These are phyloP conservation scores for Colletotrichum filicis DNA, from an alignment of 2,329 filamentous ascomycete species.

Conservation along the genomic window DNA sequence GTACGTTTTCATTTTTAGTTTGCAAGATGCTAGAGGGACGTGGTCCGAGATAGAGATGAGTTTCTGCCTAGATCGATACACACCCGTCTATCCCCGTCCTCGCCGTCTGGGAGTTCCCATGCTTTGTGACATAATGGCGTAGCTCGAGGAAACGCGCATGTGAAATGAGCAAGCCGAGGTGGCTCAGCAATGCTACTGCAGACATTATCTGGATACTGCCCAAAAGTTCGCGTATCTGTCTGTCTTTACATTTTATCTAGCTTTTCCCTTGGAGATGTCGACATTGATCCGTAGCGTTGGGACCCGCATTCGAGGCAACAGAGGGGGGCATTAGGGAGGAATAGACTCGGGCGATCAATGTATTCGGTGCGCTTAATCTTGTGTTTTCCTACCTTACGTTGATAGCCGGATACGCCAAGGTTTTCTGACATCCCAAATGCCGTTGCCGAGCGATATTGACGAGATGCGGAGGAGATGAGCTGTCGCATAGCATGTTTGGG, in stretches of 20 bases:
- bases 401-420: background rate
- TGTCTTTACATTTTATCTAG: background rate
- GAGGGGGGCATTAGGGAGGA: background rate
- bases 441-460: background rate
- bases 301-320: background rate
- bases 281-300: background rate
- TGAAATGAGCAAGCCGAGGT: background rate
- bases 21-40: background rate
- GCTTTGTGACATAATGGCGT: background rate
- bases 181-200: background rate
- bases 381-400: background rate
- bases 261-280: background rate
- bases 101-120: background rate
- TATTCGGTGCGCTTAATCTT: background rate
- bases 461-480: background rate
- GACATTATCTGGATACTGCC: background rate
- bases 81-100: background rate
- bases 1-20: background rate
- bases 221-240: background rate
- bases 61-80: background rate
- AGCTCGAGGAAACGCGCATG: background rate
- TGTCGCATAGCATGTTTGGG: background rate
- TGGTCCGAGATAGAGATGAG: background rate
- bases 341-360: background rate
- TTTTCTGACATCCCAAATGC: background rate